A percentile compares a stretch with the other conserved stretches of the same genome.
phyloP scores from a whole-genome alignment of 495 filamentous ascomycete genomes.

The Hyaloscypha hepaticicola region DNA sequence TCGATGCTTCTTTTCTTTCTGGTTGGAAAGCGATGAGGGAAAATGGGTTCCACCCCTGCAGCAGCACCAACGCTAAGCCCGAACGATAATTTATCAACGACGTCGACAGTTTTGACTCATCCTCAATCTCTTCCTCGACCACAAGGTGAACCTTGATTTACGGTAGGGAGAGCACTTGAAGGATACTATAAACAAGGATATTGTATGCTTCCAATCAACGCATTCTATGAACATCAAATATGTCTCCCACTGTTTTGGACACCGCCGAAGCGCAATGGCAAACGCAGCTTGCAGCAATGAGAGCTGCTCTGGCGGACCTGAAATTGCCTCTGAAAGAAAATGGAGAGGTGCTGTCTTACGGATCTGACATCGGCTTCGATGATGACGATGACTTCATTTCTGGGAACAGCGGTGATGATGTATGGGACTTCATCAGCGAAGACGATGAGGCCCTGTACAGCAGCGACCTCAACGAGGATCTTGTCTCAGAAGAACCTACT shows the following conservation, averaged over 20 bases:
- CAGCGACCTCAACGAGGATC: conserved; percentile 42
- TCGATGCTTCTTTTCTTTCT: too few species aligned
- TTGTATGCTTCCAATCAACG: background rate
- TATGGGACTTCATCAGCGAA: conserved; percentile 87
- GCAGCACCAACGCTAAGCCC: background rate
- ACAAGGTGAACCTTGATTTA: background rate
- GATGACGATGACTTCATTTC: conserved; percentile 61
- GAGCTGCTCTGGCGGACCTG: conserved; percentile 67
- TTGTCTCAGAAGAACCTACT: conserved; percentile 25
- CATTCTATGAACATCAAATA: background rate
- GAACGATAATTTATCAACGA: background rate
- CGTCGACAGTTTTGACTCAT: conserved; percentile 2
- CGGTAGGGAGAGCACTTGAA: background rate
- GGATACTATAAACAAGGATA: background rate
- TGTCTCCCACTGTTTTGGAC: conserved; percentile 22
- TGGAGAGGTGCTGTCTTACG: conserved; percentile 30
- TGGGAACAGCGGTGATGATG: conserved; percentile 65
- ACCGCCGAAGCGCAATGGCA: conserved; percentile 64
- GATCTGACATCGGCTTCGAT: conserved; percentile 55
- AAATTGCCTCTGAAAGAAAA: conserved; percentile 57
- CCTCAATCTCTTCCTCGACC: background rate
- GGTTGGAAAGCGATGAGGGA: too few species aligned
- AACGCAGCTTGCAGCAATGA: conserved; percentile 67
- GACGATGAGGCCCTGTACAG: conserved; percentile 43
- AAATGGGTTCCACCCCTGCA: background rate